Evolutionary conservation across 441 rosid species (phyloP), one percentile per base, ranked within the genome.

Genomic region (Populus hybrid): DNA sequence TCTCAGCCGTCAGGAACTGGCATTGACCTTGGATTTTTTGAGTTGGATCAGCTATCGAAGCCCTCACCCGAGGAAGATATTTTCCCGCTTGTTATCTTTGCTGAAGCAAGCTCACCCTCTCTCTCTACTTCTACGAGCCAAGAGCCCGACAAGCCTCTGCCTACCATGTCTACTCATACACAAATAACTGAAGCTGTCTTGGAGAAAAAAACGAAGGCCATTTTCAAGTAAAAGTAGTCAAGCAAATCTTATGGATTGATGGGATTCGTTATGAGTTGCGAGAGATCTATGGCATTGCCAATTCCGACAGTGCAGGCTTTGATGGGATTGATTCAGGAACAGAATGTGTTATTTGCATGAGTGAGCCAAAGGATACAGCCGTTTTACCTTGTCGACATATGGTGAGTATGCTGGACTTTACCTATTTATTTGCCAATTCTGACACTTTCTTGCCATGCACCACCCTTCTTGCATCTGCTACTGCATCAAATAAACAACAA

Each of bases 311-410:
- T 21, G 86, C 83, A 16, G 87, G 84, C 38, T 82, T 87, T 81
- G 88, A 89, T 59, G 93, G 87, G 35, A 84, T 80, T 83, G 93
- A 87, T 76, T 72, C 86, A 2, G 97, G 96, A 71, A 88, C 90
- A 82, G 97, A 95, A 72, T 95, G 99, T 79, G 90, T 91, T 42
- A 92, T 95, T 69, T 95, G 98, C 90, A 86, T 89, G 92, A 88
- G 91, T 63, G 95, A 93, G 80, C 93, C 91, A 5, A 89, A 90
- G 86, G 92, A 91, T 82, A 95, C 97, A 1, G 90, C 95, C 20
- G 86, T 88, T 24, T 80, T 95, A 75, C 98, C 99, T 71, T 93
- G 98, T 85, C 86, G 98, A 71, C 97, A 95, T 86, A 86, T 93
- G 98, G 99, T 92, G 83, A 89, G 89, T 59, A 7, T 65, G 10